Base-by-base conservation (phyloP, 2,329 filamentous ascomycete species). In the Trichothecium roseum region DNA sequence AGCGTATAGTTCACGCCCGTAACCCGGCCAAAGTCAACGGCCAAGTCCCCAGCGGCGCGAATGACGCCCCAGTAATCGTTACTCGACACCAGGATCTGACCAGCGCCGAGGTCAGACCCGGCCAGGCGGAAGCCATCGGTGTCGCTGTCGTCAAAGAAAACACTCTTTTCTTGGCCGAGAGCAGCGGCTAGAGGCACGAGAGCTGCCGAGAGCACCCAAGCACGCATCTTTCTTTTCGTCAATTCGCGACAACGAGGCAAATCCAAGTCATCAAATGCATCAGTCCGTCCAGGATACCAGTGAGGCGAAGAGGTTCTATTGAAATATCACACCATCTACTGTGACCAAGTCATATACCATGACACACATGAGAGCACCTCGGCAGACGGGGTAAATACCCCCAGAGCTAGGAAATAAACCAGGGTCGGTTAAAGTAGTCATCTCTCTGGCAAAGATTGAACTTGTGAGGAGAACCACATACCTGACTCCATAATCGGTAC, bases 11-110 rank as follows among this genome's bases (percentile, higher is more conserved):
- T 81, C 18, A 58, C 66, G 8, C 78, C 78, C 1, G 78, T 82
- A 4, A 84, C 78, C n/a, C 75, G 71, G 13, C 78, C 78, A 56
- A 85, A 81, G 52, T 85, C 81, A 4, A 63, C 49, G 0, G 78
- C 76, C 8, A 85, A 64, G 52, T 85, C 80, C 28, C 75, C 65
- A 1, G 77, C 80, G 5, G 76, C 78, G 18, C 79, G 69, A 36
- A 82, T 65, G 1, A 84, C 80, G 38, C 78, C 80, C 58, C 74
- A 78, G 62, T 72, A 81, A 40, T 84, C 79, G 37, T 71, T 59
- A 15, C 54, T 46, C 8, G 72, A 71, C n/a, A 77, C 61, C 3
- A 71, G 57, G 34, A 80, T 73, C 47, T 72, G 67, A 0, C 66
- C 59, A 34, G 54, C 44, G 10, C 54, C 49, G 16, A 54, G 42